phyloP scores from a whole-genome alignment of 805 yeast genomes.

The Teunomyces pallodes region DNA sequence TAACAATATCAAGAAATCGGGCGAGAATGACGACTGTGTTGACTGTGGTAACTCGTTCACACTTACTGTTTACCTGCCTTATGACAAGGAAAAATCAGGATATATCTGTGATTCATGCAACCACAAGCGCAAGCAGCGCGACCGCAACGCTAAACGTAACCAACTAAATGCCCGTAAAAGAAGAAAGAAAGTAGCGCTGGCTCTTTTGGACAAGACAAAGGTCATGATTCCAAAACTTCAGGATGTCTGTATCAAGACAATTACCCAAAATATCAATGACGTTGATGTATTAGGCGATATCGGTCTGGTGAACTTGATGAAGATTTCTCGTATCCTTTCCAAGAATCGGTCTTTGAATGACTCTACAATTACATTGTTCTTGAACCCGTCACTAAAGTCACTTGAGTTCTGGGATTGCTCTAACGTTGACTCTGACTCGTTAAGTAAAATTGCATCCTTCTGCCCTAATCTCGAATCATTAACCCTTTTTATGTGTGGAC shows the following conservation, averaged over 20 bases:
- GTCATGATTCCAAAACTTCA: slow-evolving; percentile 69
- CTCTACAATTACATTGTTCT: slow-evolving; percentile 68
- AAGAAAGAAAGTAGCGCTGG: slow-evolving; percentile 79
- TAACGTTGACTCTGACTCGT: slow-evolving; percentile 61
- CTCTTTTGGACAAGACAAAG: slow-evolving; percentile 70
- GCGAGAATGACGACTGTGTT: slow-evolving; percentile 59
- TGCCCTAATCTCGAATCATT: slow-evolving; percentile 71
- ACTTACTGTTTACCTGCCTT: slow-evolving; percentile 65
- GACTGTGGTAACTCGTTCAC: slow-evolving; percentile 59
- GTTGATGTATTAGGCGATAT: slow-evolving; percentile 87
- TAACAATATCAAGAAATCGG: slow-evolving; percentile 32
- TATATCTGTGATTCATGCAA: slow-evolving; percentile 67
- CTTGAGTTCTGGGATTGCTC: slow-evolving; percentile 94
- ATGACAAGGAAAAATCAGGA: slow-evolving; percentile 52
- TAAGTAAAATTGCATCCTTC: slow-evolving; percentile 67
- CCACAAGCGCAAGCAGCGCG: slow-evolving; percentile 36
- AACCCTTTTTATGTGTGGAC: slow-evolving; percentile 89
- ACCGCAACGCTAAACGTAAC: slow-evolving; percentile 45
- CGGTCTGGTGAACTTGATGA: slow-evolving; percentile 67
- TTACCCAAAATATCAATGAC: slow-evolving; percentile 64
- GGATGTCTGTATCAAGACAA: slow-evolving; percentile 70
- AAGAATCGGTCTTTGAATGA: slow-evolving; percentile 79
- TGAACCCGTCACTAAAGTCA: slow-evolving; percentile 53
- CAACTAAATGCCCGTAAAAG: slow-evolving; percentile 67
- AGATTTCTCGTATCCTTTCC: slow-evolving; percentile 72